Percentiles rank a stretch among this genome's conserved stretches.
These are phyloP conservation scores for Whalleya microplaca DNA, from an alignment of 2,329 filamentous ascomycete genomes.

Conservation along the genomic window DNA sequence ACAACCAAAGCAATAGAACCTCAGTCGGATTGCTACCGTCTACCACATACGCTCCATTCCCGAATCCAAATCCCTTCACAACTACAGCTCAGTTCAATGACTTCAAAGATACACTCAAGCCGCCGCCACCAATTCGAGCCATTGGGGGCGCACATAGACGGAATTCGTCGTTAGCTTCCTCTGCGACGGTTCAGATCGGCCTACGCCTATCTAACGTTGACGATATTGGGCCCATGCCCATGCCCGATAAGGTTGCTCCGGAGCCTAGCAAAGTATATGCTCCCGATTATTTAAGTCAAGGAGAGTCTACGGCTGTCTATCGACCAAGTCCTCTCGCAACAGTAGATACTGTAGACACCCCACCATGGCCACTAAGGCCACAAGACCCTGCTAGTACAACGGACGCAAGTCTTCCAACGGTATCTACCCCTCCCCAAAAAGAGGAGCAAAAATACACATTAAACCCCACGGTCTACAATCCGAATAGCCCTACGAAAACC, in stretches of 20 bases:
- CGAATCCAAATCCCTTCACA: slow-evolving; percentile 16
- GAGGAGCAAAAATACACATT: slow-evolving; percentile 43
- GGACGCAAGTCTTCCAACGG: slow-evolving; percentile 42
- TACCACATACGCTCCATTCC: slow-evolving; percentile 48
- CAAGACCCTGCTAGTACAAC: slow-evolving; percentile 22
- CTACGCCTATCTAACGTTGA: slow-evolving; percentile 66
- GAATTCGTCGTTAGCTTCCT: slow-evolving; percentile 65
- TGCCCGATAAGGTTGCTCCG: slow-evolving; percentile 36
- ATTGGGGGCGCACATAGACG: slow-evolving; percentile 52
- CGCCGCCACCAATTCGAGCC: slow-evolving; percentile 49
- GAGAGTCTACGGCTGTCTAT: slow-evolving; percentile 17
- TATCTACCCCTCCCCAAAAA: slow-evolving; percentile 34
- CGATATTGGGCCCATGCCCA: slow-evolving; percentile 48
- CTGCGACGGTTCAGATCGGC: slow-evolving; percentile 73
- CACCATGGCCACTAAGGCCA: slow-evolving; percentile 30
- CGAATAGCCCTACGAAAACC: slow-evolving; percentile 42
- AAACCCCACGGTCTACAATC: slow-evolving; percentile 57
- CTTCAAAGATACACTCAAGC: slow-evolving; percentile 40
- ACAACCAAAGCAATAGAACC: slow-evolving; percentile 35
- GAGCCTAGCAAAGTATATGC: slow-evolving; percentile 44
- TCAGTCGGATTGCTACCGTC: slow-evolving; percentile 49
- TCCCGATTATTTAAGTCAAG: slow-evolving; percentile 40
- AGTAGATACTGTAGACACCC: slow-evolving; percentile 20
- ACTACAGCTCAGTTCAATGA: slow-evolving; percentile 16
- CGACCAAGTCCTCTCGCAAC: slow-evolving; percentile 39